Base-by-base conservation (phyloP, 169 alveolate species). In the Cryptosporidium baileyi region DNA sequence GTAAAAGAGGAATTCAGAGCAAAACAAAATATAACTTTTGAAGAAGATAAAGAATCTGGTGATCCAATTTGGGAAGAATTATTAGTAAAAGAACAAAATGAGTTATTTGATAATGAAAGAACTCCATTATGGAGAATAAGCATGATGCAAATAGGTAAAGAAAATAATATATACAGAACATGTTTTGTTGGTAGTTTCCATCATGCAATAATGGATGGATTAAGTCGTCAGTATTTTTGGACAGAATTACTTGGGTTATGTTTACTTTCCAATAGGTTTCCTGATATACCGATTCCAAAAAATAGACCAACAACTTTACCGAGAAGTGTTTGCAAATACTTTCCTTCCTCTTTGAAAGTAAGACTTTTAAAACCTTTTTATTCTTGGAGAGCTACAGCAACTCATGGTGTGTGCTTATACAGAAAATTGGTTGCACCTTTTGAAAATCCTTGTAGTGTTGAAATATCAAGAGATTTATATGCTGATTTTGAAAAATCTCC, bases 181-280 rank as follows among this genome's bases (percentile, higher is more conserved):
- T 80, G 88, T 61, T 60, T 89, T n/a, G 26, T 89, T 43, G 92
- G 90, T 1, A 67, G 89, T 13, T 89, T 89, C 38, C 92, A 89
- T 34, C 92, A 89, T 81, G 82, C 92, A 61, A 67, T 81, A 34
- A 82, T 89, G 74, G 92, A 89, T 44, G 92, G 92, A 38, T 43
- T 89, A 15, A 82, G 91, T 61, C 67, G 92, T 22, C 89, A 89
- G 54, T 61, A 89, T 22, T 89, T 89, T 47, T 89, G 92, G 92
- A 88, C 88, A 11, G 92, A 89, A 32, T 57, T 74, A 7, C 49
- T 74, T 9, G 85, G 85, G 7, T 74, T 74, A 57, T 74, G 85
- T 40, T 30, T 38, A n/a, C 60, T 74, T 38, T 54, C 67, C 8
- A 74, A 74, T 36, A 67, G 54, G 28, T 74, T 52, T 40, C 85